Conservation (phyloP, 2,329 filamentous ascomycete genomes). For the Colletotrichum tropicicola region DNA sequence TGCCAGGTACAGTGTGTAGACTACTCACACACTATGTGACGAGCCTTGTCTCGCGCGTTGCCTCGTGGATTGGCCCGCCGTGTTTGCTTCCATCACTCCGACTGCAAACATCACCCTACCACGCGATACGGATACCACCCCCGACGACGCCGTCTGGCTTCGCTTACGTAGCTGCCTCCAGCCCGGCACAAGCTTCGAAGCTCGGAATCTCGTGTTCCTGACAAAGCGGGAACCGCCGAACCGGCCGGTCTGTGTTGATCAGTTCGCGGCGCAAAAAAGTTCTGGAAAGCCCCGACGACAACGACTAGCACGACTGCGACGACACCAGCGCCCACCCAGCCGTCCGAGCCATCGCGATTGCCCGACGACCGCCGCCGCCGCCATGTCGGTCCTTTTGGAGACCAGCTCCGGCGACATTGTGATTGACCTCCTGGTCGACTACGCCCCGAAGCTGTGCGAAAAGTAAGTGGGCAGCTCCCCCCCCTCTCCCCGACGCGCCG, state of each 20-base stretch:
- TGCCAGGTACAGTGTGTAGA: too few species aligned
- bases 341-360: neutral
- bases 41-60: conserved; percentile 4
- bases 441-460: conserved; percentile 90
- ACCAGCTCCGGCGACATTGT: conserved; percentile 94
- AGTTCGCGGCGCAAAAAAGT: neutral
- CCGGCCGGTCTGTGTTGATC: neutral
- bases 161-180: neutral
- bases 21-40: conserved; percentile 12
- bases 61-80: neutral
- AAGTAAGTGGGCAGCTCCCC: conserved; percentile 72
- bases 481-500: neutral
- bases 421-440: conserved; percentile 89
- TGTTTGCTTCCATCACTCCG: conserved; percentile 1
- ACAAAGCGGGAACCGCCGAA: neutral
- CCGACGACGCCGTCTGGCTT: neutral
- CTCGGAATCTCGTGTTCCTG: neutral
- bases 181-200: neutral
- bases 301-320: neutral
- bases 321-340: neutral
- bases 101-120: conserved; percentile 4
- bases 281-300: neutral
- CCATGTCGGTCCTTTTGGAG: conserved; percentile 93
- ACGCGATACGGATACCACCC: neutral
- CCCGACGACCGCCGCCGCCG: neutral